Evolutionary conservation across 805 yeast species (phyloP), one percentile per base, ranked within the genome.

Genomic region (Zygotorulaspora sp.): DNA sequence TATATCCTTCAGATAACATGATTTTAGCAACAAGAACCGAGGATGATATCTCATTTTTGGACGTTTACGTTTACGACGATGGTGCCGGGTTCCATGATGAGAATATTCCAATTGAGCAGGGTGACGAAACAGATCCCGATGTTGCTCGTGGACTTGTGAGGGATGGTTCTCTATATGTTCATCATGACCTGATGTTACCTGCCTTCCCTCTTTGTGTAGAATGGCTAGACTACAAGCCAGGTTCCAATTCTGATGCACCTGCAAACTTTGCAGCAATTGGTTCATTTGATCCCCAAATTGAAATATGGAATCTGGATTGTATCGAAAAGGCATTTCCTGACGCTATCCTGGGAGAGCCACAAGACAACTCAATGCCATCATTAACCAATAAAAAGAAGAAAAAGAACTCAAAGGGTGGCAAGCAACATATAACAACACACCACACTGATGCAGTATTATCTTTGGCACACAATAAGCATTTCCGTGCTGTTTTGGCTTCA

Each of bases 191-290:
- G 50, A 87, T 92, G 96, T 72, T 92, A 44, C 98, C 98, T 1
- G 83, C 96, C 2, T 90, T 92, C 73, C 98, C 98, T 28, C 72
- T 92, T 44, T 87, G 97, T 60, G 89, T 89, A 22, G 98, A 92
- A 63, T 90, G 97, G 97, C 62, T 92, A 46, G 83, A 86, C 61
- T 83, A 74, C 60, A 72, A 70, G 44, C 90, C 94, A 21, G 74
- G 70, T 10, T 67, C 68, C 23, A 67, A 67, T 28, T 65, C 64
- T 15, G 62, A 63, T 21, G 74, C 77, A 44, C 65, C 78, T 20
- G 96, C 95, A 8, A 92, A 88, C 63, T 88, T 86, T 63, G 97
- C 95, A 2, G 98, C 98, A 10, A 71, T 92, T 48, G 97, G 97
- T 58, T 85, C 97, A 2, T 90, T 92, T 60, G 97, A 90, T 52